Conservation (phyloP, 2,329 filamentous ascomycete genomes). For the Rhinocladiella mackenziei region DNA sequence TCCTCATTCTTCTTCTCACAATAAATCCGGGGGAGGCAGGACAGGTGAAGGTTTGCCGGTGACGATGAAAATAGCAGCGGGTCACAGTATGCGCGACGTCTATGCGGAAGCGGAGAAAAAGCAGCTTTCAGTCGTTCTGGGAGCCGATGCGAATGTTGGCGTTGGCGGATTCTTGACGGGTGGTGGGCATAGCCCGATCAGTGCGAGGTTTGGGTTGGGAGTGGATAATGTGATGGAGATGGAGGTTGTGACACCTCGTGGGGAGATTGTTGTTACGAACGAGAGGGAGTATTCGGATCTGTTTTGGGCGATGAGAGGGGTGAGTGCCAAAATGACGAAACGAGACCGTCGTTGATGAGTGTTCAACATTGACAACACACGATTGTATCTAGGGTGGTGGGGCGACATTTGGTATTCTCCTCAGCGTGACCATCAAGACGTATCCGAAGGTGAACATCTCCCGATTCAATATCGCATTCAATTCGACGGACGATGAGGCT, state of each 20-base stretch:
- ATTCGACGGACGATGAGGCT: neutral
- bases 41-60: no score
- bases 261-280: constrained; percentile 43
- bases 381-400: no score
- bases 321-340: neutral
- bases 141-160: no score
- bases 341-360: neutral
- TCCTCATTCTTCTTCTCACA: no score
- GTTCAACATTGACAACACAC: no score
- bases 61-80: no score
- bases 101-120: constrained; percentile 48
- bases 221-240: constrained; percentile 48
- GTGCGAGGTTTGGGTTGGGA: constrained; percentile 48
- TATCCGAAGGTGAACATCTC: constrained; percentile 32
- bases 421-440: constrained; percentile 49
- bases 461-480: no score
- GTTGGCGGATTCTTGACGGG: constrained; percentile 44
- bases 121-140: constrained; percentile 47
- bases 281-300: constrained; percentile 43
- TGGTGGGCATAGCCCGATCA: constrained; percentile 54
- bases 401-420: constrained; percentile 50
- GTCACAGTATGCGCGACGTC: constrained; percentile 48
- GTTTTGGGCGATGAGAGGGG: constrained; percentile 44
- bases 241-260: constrained; percentile 48
- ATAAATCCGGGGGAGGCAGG: no score